phyloP scores from a whole-genome alignment of 2,329 filamentous ascomycete species.

The Verticillium nubilum region DNA sequence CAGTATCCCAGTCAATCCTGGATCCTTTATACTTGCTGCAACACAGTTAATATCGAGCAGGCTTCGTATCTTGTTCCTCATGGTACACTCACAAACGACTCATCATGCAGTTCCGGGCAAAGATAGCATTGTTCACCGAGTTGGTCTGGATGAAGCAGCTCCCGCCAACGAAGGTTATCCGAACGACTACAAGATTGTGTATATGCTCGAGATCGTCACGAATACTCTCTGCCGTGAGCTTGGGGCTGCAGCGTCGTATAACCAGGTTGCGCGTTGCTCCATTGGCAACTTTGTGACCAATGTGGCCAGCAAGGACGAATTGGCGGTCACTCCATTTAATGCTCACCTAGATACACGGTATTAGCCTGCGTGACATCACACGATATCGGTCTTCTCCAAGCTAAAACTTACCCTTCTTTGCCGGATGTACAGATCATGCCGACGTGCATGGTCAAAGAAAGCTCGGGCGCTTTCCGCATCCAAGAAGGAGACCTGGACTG shows the following conservation, averaged over 20 bases:
- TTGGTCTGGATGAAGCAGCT: conserved; percentile 70
- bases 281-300: conserved; percentile 56
- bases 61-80: not conserved
- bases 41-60: conserved; percentile 19
- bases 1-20: conserved; percentile 64
- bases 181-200: conserved; percentile 68
- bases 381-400: not conserved
- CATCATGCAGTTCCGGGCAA: conserved; percentile 75
- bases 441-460: conserved; percentile 60
- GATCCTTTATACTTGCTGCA: conserved; percentile 62
- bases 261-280: conserved; percentile 73
- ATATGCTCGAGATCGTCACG: conserved; percentile 77
- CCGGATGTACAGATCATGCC: conserved; percentile 62
- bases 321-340: conserved; percentile 68
- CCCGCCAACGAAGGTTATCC: conserved; percentile 50
- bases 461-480: conserved; percentile 54
- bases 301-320: conserved; percentile 57
- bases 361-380: not conserved
- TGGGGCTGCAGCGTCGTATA: conserved; percentile 52
- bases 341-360: conserved; percentile 52
- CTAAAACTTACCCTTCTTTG: conserved; percentile 55
- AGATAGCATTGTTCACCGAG: conserved; percentile 69
- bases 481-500: conserved; percentile 65
- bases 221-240: conserved; percentile 58
- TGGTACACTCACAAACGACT: conserved; percentile 39